Percentiles rank a stretch among this genome's conserved stretches.
Conservation (phyloP, 345 rosid genomes). For the Eucalyptus regnans region DNA sequence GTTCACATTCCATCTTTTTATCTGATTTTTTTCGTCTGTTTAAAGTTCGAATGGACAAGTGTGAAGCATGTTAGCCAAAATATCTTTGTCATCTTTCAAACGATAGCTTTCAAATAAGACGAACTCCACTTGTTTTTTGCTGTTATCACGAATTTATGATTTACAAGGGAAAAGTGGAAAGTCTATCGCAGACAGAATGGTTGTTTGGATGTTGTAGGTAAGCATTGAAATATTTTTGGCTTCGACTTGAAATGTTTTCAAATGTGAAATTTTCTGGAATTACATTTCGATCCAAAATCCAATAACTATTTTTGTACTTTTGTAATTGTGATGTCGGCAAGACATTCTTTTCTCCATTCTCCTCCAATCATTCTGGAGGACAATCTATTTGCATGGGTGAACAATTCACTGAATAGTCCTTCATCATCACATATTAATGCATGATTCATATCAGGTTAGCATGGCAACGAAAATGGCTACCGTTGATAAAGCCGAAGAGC, state of each 20-base stretch:
- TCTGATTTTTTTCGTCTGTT: neutral
- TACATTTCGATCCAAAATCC: neutral
- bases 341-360: neutral
- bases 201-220: neutral
- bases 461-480: conserved; percentile 96
- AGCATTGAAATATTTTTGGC: neutral
- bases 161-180: neutral
- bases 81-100: neutral
- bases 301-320: neutral
- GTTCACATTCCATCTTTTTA: neutral
- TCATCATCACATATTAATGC: neutral
- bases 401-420: neutral
- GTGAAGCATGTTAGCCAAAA: neutral
- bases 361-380: neutral
- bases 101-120: neutral
- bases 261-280: neutral
- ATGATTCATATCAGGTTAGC: conserved; percentile 46
- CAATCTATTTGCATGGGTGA: neutral
- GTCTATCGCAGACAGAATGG: neutral
- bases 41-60: neutral
- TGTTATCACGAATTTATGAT: neutral
- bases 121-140: neutral
- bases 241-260: neutral
- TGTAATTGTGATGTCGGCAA: neutral
- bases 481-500: conserved; percentile 66